Conservation (phyloP, 208 protist species). For the Trypanosoma boissoni region DNA sequence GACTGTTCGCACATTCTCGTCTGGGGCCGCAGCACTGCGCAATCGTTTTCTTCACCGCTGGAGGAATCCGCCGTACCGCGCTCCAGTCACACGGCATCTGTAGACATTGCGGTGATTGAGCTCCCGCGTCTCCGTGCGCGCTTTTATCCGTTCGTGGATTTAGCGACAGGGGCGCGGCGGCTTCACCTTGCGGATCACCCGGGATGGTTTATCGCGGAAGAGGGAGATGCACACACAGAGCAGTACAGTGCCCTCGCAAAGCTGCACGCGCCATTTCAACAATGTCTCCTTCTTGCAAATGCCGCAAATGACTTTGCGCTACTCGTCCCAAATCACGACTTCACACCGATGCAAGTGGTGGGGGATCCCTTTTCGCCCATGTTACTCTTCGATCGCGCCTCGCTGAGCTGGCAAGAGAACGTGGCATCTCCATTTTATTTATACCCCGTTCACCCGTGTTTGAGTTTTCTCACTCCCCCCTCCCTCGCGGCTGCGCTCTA, state of each 20-base stretch:
- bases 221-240: conserved; percentile 31
- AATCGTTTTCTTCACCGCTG: no score
- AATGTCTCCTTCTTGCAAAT: conserved; percentile 69
- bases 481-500: conserved; percentile 92
- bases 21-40: no score
- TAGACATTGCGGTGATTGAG: conserved; percentile 72
- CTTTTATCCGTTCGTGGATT: conserved; percentile 67
- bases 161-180: conserved; percentile 31
- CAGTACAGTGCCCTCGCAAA: conserved; percentile 19
- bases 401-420: conserved; percentile 64
- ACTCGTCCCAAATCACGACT: conserved; percentile 78
- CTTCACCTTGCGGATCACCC: conserved; percentile 79
- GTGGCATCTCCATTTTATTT: conserved; percentile 88
- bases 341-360: conserved; percentile 39
- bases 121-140: conserved; percentile 86
- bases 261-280: conserved; percentile 49
- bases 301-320: conserved; percentile 49
- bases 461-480: conserved; percentile 82
- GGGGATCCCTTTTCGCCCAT: conserved; percentile 54
- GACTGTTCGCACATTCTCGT: conserved; percentile 86
- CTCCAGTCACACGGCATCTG: no score
- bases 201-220: conserved; percentile 62
- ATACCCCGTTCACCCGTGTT: conserved; percentile 84
- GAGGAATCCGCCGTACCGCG: no score
- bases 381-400: conserved; percentile 70